These are phyloP conservation scores for Straminergon stramineum DNA, from an alignment of 225 moss, liverwort and hornwort species.

Conservation along the genomic window DNA sequence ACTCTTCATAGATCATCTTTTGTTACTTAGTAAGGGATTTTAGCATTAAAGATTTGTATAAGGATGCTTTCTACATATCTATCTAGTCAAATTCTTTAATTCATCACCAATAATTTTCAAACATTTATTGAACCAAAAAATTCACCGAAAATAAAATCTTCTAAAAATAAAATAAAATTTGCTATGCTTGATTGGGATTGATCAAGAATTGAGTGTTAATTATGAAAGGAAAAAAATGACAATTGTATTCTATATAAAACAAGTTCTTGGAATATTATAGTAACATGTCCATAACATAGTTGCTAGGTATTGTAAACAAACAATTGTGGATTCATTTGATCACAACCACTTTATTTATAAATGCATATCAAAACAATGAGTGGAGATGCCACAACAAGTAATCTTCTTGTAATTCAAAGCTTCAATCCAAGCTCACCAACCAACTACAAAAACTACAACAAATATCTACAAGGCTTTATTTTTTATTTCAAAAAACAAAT, in stretches of 20 bases:
- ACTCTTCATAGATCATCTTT: neutral
- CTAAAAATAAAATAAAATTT: too few relatives aligned
- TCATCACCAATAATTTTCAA: neutral
- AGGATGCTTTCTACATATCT: too few relatives aligned
- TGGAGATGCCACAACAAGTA: neutral
- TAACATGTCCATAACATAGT: too few relatives aligned
- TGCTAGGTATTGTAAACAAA: neutral
- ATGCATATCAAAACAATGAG: neutral
- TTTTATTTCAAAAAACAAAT: neutral
- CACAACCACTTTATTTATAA: neutral
- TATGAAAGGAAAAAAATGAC: too few relatives aligned
- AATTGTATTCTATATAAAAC: too few relatives aligned
- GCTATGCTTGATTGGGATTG: too few relatives aligned
- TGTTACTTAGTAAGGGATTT: neutral
- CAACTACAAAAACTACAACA: neutral
- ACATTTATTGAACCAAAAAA: neutral
- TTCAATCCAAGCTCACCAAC: neutral
- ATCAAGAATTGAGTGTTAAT: too few relatives aligned
- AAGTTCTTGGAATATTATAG: too few relatives aligned
- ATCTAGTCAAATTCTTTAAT: neutral
- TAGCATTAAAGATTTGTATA: neutral
- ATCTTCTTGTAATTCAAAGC: neutral
- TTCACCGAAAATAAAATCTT: neutral
- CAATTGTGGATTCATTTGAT: neutral
- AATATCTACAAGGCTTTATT: neutral